phyloP scores from a whole-genome alignment of 805 yeast species.

The Kodamaea lidongshanica region DNA sequence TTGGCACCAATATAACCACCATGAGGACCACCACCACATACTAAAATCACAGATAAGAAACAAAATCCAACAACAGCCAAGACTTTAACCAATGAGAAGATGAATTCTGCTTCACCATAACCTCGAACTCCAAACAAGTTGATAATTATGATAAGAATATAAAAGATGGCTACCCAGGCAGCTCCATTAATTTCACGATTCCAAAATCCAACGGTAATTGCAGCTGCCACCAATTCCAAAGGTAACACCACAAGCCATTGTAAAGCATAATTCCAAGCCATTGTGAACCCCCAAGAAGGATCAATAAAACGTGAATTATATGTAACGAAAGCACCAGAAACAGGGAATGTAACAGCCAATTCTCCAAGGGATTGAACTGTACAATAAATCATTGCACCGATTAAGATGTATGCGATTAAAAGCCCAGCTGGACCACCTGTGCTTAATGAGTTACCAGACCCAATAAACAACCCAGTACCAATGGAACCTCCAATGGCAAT shows the following conservation, averaged over 20 bases:
- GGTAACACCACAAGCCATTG: constrained; percentile 64
- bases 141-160: constrained; percentile 41
- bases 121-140: constrained; percentile 51
- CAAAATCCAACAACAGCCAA: constrained; percentile 55
- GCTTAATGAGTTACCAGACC: constrained; percentile 56
- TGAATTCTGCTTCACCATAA: constrained; percentile 59
- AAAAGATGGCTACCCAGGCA: constrained; percentile 54
- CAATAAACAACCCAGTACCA: constrained; percentile 79
- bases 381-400: constrained; percentile 31
- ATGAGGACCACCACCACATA: constrained; percentile 51
- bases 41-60: constrained; percentile 48
- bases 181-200: constrained; percentile 43
- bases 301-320: constrained; percentile 59
- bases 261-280: constrained; percentile 65
- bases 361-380: constrained; percentile 42
- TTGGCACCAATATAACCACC: constrained; percentile 51
- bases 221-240: constrained; percentile 58
- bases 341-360: constrained; percentile 40
- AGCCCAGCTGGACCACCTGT: constrained; percentile 68
- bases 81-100: constrained; percentile 61
- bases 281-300: constrained; percentile 64
- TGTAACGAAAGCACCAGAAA: constrained; percentile 44
- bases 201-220: constrained; percentile 54
- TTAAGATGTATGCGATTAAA: constrained; percentile 33
- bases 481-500: constrained; percentile 81